Evolutionary conservation across 768 basidiomycete species (phyloP), one percentile per base, ranked within the genome.

Genomic region (Tylopilus sp.): DNA sequence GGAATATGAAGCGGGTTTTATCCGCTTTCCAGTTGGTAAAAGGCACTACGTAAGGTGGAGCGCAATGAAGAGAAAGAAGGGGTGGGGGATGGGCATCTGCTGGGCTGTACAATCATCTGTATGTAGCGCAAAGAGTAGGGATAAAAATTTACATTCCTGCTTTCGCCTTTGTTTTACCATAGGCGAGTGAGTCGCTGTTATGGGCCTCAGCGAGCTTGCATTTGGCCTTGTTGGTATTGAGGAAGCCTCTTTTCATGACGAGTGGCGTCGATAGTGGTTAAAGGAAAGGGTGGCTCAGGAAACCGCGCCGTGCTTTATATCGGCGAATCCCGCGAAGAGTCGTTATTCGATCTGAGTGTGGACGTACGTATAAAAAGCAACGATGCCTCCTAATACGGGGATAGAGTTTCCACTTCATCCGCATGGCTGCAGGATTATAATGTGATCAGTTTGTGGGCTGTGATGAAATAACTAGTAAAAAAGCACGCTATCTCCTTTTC

Each of bases 211-310:
- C 22, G 48, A 76, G 45, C 62, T 76, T 29, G 14, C 14, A 48
- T 41, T 54, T 65, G 11, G 62, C 59, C 44, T 57, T 62, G 2
- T 50, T 29, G 1, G 62, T 66, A 31, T 57, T 66, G 31, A 65
- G 49, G 33, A 63, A 65, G 4, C 64, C 64, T 7, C 52, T 47
- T 34, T 63, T 54, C 64, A 65, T 66, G 46, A 45, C 73, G 48
- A 41, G n/a, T 37, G 10, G 12, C 10, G 31, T 12, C 13, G 16
- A 17, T 38, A 22, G 19, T 38, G 19, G 37, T 38, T 40, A 3
- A 13, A 13, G 12, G 30, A 13, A 31, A 31, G 30, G n/a, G n/a
- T n/a, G n/a, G n/a, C n/a, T n/a, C n/a, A n/a, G n/a, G n/a, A n/a
- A n/a, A n/a, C n/a, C n/a, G n/a, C n/a, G n/a, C n/a, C n/a, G n/a